Base-by-base conservation (phyloP, 208 protist genomes). In the Crithidia expoeki region DNA sequence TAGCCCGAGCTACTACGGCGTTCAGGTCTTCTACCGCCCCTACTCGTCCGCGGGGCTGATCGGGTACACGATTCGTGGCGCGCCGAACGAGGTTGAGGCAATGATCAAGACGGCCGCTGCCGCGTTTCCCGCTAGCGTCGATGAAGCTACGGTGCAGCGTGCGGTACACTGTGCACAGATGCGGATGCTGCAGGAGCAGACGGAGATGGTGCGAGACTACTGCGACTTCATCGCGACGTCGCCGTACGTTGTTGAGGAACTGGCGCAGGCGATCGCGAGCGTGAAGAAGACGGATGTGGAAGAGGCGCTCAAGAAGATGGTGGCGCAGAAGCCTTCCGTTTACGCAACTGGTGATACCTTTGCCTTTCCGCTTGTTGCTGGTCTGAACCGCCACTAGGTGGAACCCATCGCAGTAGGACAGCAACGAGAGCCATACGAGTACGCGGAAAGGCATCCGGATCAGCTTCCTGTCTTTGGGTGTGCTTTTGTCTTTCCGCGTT, bases 221-320 rank as follows among this genome's bases (percentile, higher is more conserved):
- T 82, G 76, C 59, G 88, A 93, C 76, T 95, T 95, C 71, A 72
- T 95, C 66, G 88, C 86, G 17, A 92, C 86, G 7, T 89, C 80
- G n/a, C 55, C 55, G 5, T 34, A 71, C 33, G 68, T 56, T 2
- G 53, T 70, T 0, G 79, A 80, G 47, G 81, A 91, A 68, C 55
- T 91, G 25, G 32, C 72, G 57, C 76, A 79, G 28, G 89, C 89
- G 10, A 81, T 94, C 32, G 55, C 63, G 33, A 62, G 30, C 23
- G 86, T 94, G 33, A 83, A 67, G 56, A 81, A 77, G 70, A 76
- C 75, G 2, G 77, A 94, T 3, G 82, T 94, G 32, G 79, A 88
- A 55, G 81, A 70, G 49, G 76, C 70, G 28, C 36, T 93, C 34
- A 74, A 75, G 71, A 50, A 75, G 33, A 67, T 72, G 19, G 14